A percentile compares a stretch with the other conserved stretches of the same genome.
Evolutionary conservation across 805 yeast species (phyloP).

Genomic region (Vanderwaltozyma yarrowii): DNA sequence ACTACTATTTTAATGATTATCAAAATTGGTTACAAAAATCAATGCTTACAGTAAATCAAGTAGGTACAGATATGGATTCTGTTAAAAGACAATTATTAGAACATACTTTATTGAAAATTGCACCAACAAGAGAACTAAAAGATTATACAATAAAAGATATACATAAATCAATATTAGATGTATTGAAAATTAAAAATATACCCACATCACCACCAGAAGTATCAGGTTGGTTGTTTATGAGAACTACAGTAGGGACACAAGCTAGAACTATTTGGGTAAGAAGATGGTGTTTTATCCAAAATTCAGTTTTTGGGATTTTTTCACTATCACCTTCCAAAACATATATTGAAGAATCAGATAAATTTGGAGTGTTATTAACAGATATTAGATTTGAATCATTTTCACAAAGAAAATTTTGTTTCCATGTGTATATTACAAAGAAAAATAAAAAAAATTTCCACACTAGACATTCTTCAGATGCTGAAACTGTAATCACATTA

Average conservation of each 20-base stretch:
- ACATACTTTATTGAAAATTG: conserved; percentile 37
- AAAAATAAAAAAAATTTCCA: background rate
- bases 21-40: conserved; percentile 8
- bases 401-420: conserved; percentile 71
- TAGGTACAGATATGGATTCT: conserved; percentile 32
- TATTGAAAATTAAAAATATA: background rate
- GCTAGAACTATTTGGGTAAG: conserved; percentile 63
- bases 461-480: background rate
- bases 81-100: conserved; percentile 55
- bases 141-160: conserved; percentile 45
- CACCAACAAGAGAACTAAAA: conserved; percentile 49
- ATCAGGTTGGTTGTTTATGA: conserved; percentile 80
- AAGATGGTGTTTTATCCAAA: conserved; percentile 71
- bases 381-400: conserved; percentile 47
- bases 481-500: conserved; percentile 33
- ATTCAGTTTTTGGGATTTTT: conserved; percentile 74
- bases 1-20: conserved; percentile 6
- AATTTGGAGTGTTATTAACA: conserved; percentile 69
- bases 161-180: conserved; percentile 30
- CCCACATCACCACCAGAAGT: conserved; percentile 33
- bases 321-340: conserved; percentile 52
- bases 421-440: conserved; percentile 42
- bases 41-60: background rate
- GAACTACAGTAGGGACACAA: conserved; percentile 44
- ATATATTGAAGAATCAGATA: conserved; percentile 81